Base-by-base conservation (phyloP, 306 rosid species). In the Cicer yamashitae region DNA sequence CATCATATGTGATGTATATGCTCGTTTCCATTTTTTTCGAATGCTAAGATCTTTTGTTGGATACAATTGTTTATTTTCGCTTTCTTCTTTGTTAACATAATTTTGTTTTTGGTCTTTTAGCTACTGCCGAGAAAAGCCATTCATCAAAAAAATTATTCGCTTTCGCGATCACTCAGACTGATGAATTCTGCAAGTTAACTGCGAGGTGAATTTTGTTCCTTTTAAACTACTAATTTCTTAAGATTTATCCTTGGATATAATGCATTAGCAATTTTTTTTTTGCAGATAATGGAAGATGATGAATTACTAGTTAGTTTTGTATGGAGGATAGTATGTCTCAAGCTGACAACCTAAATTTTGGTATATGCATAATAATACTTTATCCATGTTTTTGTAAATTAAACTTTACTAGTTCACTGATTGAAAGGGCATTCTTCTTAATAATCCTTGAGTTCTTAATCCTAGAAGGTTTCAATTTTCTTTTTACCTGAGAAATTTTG, bases 121-220 rank as follows among this genome's bases (percentile, higher is more conserved):
- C 71, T 94, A 90, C 77, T 69, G 73, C 40, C 82, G 82, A 25
- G 98, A 91, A 84, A 91, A 85, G 60, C 72, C 90, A 10, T 92
- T 94, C 80, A 82, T 94, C 88, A 85, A 77, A 74, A 89, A 74
- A 84, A 82, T 90, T 17, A 73, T 87, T 80, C 87, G 85, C 64
- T 86, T 90, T 76, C 91, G 87, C 2, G 88, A 86, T 74, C 96
- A 94, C 74, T 71, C 88, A 0, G 96, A 91, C 87, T 94, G 84
- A 89, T 54, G 82, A 79, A 6, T 48, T 64, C 30, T 53, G 80
- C 71, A 56, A 63, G 20, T 68, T 74, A 63, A 57, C 47, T 18
- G 45, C 9, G 40, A 54, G 86, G 83, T 77, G 57, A 63, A 76
- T 66, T 65, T 22, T 75, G 54, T 75, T 67, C 69, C 75, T 54